Percentiles rank a stretch among this genome's conserved stretches.
Conservation (phyloP, 2,329 filamentous ascomycete genomes). For the Fonsecaea multimorphosa region DNA sequence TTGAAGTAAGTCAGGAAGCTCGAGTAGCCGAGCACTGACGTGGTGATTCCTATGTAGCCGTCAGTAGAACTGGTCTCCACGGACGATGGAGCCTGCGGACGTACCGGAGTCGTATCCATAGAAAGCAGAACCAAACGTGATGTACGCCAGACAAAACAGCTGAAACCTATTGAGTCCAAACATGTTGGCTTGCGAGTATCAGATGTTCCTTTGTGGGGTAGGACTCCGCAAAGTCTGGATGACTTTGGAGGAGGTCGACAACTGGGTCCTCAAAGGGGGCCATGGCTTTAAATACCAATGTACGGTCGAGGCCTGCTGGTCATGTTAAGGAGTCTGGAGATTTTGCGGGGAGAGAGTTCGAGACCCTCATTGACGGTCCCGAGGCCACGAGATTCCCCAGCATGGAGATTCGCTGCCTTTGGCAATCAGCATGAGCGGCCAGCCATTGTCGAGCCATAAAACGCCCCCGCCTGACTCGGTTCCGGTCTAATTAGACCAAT, state of each 20-base stretch:
- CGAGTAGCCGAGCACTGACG: conserved; percentile 8
- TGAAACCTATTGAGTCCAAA: conserved; percentile 7
- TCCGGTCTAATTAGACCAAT: neutral
- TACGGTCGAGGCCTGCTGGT: neutral
- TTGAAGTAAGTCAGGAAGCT: conserved; percentile 7
- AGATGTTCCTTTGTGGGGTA: neutral
- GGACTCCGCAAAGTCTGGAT: neutral
- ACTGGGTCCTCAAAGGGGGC: neutral
- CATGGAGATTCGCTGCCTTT: neutral
- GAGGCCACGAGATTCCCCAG: neutral
- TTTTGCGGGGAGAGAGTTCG: neutral
- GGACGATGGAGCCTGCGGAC: neutral
- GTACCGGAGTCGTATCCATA: conserved; percentile 9
- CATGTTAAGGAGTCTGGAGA: neutral
- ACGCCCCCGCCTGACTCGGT: neutral
- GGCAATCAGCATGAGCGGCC: neutral
- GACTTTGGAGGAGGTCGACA: neutral
- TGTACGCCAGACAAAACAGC: conserved; percentile 3
- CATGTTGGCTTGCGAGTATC: neutral
- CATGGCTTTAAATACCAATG: neutral
- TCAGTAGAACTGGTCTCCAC: neutral
- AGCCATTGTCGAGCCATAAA: neutral
- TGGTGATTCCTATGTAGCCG: conserved; percentile 1
- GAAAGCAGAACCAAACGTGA: conserved; percentile 11
- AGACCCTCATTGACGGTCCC: neutral